These are phyloP conservation scores for Mycena latifolia DNA, from an alignment of 768 basidiomycete species.

Conservation along the genomic window DNA sequence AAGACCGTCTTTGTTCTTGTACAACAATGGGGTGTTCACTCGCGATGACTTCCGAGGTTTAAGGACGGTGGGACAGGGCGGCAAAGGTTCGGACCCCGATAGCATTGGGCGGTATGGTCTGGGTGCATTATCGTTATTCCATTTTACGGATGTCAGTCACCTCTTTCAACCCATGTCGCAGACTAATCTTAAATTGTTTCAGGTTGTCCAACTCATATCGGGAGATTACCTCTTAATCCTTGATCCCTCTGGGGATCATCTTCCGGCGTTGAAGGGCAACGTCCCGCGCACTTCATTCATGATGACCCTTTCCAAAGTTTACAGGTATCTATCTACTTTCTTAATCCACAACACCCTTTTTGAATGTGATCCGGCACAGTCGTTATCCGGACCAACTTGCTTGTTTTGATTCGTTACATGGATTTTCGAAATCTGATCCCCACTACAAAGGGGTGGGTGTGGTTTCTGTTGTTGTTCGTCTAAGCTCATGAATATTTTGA, in stretches of 20 bases:
- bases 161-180: not conserved
- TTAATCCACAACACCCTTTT: not conserved
- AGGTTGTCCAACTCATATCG: conserved; percentile 44
- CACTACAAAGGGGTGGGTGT: conserved; percentile 26
- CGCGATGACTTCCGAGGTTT: conserved; percentile 43
- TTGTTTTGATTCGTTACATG: conserved; percentile 32
- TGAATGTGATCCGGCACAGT: not conserved
- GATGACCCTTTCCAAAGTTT: conserved; percentile 15
- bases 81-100: conserved; percentile 38
- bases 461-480: too few relatives aligned
- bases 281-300: conserved; percentile 26
- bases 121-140: conserved; percentile 44
- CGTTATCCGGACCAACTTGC: conserved; percentile 34
- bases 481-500: too few relatives aligned
- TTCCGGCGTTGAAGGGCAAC: conserved; percentile 33
- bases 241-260: conserved; percentile 42
- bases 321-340: conserved; percentile 4
- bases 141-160: conserved; percentile 43
- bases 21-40: conserved; percentile 43
- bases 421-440: conserved; percentile 22
- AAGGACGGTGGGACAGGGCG: conserved; percentile 42
- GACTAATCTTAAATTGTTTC: too few relatives aligned
- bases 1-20: conserved; percentile 40
- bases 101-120: conserved; percentile 47
- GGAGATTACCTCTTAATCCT: conserved; percentile 38